These are phyloP conservation scores for Hibiscus mutabilis DNA, from an alignment of 345 rosid genomes.

Conservation along the genomic window DNA sequence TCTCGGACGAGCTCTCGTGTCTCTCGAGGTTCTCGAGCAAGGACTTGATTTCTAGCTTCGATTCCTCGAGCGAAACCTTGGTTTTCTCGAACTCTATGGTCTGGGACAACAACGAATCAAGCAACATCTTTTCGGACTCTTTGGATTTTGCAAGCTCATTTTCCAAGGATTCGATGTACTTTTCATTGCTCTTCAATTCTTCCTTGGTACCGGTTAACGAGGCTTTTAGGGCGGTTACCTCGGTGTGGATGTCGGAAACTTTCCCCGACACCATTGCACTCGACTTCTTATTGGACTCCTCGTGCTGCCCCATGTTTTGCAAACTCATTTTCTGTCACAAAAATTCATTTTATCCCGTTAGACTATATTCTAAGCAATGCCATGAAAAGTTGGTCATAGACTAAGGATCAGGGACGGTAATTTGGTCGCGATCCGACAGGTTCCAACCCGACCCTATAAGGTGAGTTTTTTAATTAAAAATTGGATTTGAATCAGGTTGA, in stretches of 20 bases:
- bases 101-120: conserved; percentile 29
- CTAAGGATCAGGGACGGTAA: too few species aligned
- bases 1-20: too few species aligned
- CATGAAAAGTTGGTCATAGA: too few species aligned
- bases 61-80: conserved; percentile 40
- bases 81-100: conserved; percentile 43
- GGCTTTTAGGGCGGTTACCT: conserved; percentile 37
- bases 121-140: conserved; percentile 27
- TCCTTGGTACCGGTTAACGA: conserved; percentile 25
- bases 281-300: conserved; percentile 26
- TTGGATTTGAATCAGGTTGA: too few species aligned
- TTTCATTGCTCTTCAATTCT: conserved; percentile 43
- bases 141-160: conserved; percentile 22
- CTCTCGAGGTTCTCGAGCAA: conserved; percentile 12
- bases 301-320: conserved; percentile 19
- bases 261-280: conserved; percentile 18
- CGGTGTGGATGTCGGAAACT: conserved; percentile 52
- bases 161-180: conserved; percentile 27
- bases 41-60: conserved; percentile 33
- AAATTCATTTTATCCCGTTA: too few species aligned
- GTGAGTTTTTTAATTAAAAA: too few species aligned
- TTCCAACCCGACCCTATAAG: too few species aligned
- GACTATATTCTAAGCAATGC: too few species aligned
- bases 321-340: too few species aligned
- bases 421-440: too few species aligned